A percentile compares a stretch with the other conserved stretches of the same genome.
Evolutionary conservation across 805 yeast genomes (phyloP).

Genomic region (Candida verbasci): DNA sequence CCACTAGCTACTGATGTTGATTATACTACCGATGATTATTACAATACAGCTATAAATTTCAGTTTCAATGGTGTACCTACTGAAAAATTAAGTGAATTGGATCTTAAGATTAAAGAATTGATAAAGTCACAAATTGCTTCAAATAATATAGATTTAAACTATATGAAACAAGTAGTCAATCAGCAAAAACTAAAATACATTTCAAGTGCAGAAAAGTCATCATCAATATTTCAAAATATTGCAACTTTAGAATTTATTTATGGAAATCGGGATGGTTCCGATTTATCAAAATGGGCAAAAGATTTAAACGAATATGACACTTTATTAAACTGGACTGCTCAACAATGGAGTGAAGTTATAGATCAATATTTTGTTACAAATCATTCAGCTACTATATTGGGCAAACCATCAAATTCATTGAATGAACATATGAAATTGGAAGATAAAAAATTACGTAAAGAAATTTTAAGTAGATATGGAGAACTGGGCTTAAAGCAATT

Average conservation of each 20-base stretch:
- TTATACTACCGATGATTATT: conserved; percentile 70
- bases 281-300: conserved; percentile 51
- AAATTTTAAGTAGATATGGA: conserved; percentile 52
- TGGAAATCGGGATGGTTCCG: conserved; percentile 60
- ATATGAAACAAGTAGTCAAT: conserved; percentile 65
- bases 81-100: conserved; percentile 52
- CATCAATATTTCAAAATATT: conserved; percentile 56
- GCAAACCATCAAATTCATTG: conserved; percentile 62
- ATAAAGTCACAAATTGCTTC: conserved; percentile 49
- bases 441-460: conserved; percentile 44
- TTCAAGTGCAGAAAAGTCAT: conserved; percentile 57
- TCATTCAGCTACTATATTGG: conserved; percentile 61
- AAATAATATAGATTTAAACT: conserved; percentile 52
- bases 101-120: conserved; percentile 44
- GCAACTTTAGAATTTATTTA: conserved; percentile 80
- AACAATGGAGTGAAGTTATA: conserved; percentile 63
- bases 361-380: conserved; percentile 53
- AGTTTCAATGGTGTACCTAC: conserved; percentile 74
- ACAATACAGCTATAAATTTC: conserved; percentile 54
- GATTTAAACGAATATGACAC: conserved; percentile 56
- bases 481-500: conserved; percentile 54
- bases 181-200: conserved; percentile 61
- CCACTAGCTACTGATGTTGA: conserved; percentile 75
- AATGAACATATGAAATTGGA: conserved; percentile 51
- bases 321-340: conserved; percentile 55